Evolutionary conservation across 2,329 filamentous ascomycete species (phyloP).

Genomic region (Fusarium albidum): DNA sequence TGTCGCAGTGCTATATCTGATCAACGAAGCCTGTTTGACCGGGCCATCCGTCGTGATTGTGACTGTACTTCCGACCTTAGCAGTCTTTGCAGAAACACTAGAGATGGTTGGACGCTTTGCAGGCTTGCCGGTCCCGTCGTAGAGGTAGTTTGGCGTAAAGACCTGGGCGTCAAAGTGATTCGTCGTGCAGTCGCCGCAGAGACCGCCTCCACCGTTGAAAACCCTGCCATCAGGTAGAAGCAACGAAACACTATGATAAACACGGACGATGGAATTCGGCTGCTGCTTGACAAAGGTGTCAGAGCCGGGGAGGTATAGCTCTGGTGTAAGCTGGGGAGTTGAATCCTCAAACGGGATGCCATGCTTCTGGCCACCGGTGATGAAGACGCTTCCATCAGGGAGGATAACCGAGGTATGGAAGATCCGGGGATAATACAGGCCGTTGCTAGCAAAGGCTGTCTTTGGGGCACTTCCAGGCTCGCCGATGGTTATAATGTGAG

Average conservation of each 20-base stretch:
- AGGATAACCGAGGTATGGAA: conserved; percentile 58
- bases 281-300: conserved; percentile 22
- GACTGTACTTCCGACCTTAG: conserved; percentile 16
- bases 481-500: conserved; percentile 59
- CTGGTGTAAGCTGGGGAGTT: conserved; percentile 14
- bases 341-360: conserved; percentile 17
- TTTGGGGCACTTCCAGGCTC: conserved; percentile 3
- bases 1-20: conserved; percentile 27
- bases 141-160: conserved; percentile 25
- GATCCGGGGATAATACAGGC: conserved; percentile 41
- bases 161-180: conserved; percentile 34
- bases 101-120: conserved; percentile 21
- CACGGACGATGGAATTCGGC: conserved; percentile 13
- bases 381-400: conserved; percentile 56
- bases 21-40: conserved; percentile 6
- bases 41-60: conserved; percentile 4
- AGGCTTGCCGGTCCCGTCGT: conserved; percentile 13
- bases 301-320: conserved; percentile 13
- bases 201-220: conserved; percentile 19
- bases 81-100: not conserved
- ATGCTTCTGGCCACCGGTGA: conserved; percentile 51
- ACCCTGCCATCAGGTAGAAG: conserved; percentile 19
- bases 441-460: conserved; percentile 2
- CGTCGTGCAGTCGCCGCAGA: conserved; percentile 20
- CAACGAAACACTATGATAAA: conserved; percentile 18